Conservation (phyloP, 192 early-diverging fungal genomes). For the Gigaspora rosea region DNA sequence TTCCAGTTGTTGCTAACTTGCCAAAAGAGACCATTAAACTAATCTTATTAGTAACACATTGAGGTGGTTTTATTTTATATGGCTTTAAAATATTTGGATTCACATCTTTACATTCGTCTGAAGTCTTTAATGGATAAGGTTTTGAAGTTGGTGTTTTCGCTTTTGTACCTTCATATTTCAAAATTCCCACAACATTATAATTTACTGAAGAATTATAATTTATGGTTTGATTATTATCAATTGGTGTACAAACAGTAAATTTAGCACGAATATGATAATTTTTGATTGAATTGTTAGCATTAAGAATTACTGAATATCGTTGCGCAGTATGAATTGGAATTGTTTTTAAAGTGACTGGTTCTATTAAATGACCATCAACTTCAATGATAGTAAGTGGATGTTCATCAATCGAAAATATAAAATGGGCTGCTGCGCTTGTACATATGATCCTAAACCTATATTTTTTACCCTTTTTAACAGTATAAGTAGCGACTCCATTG, state of each 20-base stretch:
- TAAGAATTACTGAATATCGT: conserved; percentile 34
- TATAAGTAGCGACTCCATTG: neutral
- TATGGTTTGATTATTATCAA: neutral
- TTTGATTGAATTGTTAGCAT: neutral
- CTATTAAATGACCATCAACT: conserved; percentile 61
- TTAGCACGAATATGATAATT: conserved; percentile 36
- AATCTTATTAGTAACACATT: too few species aligned
- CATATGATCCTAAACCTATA: conserved; percentile 80
- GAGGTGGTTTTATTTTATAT: neutral
- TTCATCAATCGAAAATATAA: conserved; percentile 74
- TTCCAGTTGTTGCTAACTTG: too few species aligned
- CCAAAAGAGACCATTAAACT: too few species aligned
- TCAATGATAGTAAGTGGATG: conserved; percentile 76
- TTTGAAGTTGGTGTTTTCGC: conserved; percentile 26
- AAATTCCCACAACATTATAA: neutral
- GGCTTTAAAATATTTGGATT: conserved; percentile 33
- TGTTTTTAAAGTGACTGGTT: conserved; percentile 35
- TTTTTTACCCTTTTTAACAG: conserved; percentile 54
- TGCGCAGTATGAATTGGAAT: conserved; percentile 44
- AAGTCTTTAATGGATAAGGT: neutral
- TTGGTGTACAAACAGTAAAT: neutral
- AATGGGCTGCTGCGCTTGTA: conserved; percentile 54
- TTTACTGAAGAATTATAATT: conserved; percentile 36
- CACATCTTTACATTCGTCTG: conserved; percentile 34
- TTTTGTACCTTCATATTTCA: neutral